phyloP scores from a whole-genome alignment of 2,329 filamentous ascomycete species.

The Ascochyta rabiei region DNA sequence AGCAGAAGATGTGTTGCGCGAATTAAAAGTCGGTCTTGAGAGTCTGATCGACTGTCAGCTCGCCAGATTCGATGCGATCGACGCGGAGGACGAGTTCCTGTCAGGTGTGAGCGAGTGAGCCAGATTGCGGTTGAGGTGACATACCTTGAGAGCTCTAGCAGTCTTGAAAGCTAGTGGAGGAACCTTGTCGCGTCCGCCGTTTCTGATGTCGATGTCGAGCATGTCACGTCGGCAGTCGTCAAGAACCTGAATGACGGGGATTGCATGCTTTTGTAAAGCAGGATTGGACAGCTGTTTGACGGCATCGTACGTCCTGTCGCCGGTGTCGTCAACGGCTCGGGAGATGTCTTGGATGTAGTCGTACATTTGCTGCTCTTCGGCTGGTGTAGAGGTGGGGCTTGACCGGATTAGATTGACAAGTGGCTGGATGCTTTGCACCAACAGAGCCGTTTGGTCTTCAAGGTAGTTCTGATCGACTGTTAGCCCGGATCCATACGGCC shows the following conservation, averaged over 20 bases:
- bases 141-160: conserved; percentile 76
- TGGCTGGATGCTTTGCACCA: conserved; percentile 82
- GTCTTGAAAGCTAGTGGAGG: conserved; percentile 88
- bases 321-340: conserved; percentile 72
- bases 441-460: conserved; percentile 78
- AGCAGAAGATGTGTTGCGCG: background rate
- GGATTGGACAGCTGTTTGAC: conserved; percentile 56
- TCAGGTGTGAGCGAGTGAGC: background rate
- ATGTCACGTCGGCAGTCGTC: conserved; percentile 69
- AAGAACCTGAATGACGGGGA: conserved; percentile 62
- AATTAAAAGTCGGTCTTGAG: conserved; percentile 41
- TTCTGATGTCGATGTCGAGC: conserved; percentile 64
- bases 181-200: conserved; percentile 67
- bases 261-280: conserved; percentile 58
- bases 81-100: conserved; percentile 52
- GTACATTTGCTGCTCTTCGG: conserved; percentile 59
- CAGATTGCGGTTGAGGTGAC: background rate
- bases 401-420: conserved; percentile 72
- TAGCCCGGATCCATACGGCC: conserved; percentile 5
- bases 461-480: conserved; percentile 67
- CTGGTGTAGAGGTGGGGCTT: conserved; percentile 33
- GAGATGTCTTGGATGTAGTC: conserved; percentile 74
- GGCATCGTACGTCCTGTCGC: conserved; percentile 65
- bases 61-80: conserved; percentile 49
- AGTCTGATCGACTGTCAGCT: conserved; percentile 43